Evolutionary conservation across 192 early-diverging fungal species (phyloP), one percentile per base, ranked within the genome.

Genomic region (Cetraspora pellucida): DNA sequence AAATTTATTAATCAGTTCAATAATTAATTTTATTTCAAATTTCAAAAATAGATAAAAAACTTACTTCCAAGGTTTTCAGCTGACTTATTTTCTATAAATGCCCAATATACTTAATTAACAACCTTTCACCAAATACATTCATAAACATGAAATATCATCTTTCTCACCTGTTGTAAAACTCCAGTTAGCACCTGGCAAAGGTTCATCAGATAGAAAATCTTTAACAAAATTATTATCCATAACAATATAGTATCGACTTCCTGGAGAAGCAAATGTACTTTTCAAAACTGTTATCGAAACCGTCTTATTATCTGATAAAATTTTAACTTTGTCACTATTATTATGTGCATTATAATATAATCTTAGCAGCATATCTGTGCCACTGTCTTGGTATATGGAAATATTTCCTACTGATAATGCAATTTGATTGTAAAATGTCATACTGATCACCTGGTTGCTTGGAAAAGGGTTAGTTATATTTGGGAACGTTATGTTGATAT

Each of bases 201-300:
- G 27, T 65, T 65, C 63, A n/a, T 65, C 63, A 44, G 2, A 31
- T 19, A 17, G 17, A 3, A 44, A 37, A 44, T 65, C 63, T 31
- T 65, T 44, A 65, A 65, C 63, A 43, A 46, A 44, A 70, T 49
- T n/a, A 47, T 70, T n/a, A 70, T 70, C 47, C n/a, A 70, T 52
- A 50, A 70, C 68, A 52, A 70, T 46, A 49, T 44, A 21, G 47
- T 70, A 70, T 23, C 14, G n/a, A 9, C 13, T 30, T 10, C 13
- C 10, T 1, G 68, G 23, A 23, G 10, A 27, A 70, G 13, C 21
- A 52, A 70, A 70, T 19, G 45, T 70, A 31, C 46, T 49, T 5
- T 70, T 49, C 1, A 70, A 47, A 4, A 50, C 27, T 27, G 11
- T 11, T 14, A 46, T 27, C 3, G 46, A 16, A 49, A 70, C 9